Base-by-base conservation (phyloP, 352 stramenopile species). In the Pythium aquatile region DNA sequence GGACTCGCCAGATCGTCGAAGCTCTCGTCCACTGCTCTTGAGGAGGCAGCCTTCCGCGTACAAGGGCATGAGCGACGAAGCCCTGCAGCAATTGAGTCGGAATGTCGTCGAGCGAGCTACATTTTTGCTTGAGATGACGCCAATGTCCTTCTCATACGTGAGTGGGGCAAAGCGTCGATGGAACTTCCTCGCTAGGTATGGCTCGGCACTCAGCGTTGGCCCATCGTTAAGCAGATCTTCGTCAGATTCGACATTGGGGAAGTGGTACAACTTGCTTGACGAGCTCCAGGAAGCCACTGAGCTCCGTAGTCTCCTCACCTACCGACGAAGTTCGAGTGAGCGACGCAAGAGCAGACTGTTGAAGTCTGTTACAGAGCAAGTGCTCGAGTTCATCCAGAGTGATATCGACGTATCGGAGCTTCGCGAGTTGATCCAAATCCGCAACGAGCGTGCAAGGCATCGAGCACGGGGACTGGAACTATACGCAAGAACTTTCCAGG, bases 341-440 rank as follows among this genome's bases (percentile, higher is more conserved):
- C 66, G 85, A 17, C 61, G 85, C 13, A 78, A 83, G 33, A 62
- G 71, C 17, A 66, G 70, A 0, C 71, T 87, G 61, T 58, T 55
- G 2, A 94, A 91, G 61, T 88, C 83, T 0, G 80, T 91, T 39
- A 94, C 85, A 3, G 85, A 94, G 39, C 80, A 93, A 71, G 82
- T 94, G 20, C 75, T 94, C 2, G 85, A 91, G 49, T 94, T 94
- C 65, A 85, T 94, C 59, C 85, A 94, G 49, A 94, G 85, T 58
- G 85, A 93, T 51, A 76, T 87, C 10, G 83, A 90, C 68, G 65
- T 91, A 9, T 39, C 54, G 1, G 85, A 91, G 29, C 49, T 94
- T 10, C 68, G 68, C 26, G 61, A 73, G 33, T 49, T 85, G 20
- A 81, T 94, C 24, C 51, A 60, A 11, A 51, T 65, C 7, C 74